phyloP scores from a whole-genome alignment of 768 basidiomycete species.

The Russula foetens region DNA sequence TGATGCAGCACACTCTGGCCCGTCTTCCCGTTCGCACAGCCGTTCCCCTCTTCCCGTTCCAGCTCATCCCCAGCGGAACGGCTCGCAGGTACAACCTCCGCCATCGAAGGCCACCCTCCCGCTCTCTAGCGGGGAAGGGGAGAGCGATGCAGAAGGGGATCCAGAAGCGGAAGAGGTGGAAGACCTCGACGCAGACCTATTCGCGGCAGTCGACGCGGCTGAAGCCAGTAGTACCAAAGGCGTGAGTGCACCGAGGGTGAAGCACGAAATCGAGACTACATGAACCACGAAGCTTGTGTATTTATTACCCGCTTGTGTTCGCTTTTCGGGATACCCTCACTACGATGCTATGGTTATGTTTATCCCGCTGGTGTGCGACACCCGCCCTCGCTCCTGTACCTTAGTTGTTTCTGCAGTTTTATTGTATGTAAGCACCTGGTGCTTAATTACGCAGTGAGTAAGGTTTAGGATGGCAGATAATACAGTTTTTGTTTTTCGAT shows the following conservation, averaged over 20 bases:
- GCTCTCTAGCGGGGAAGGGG: slow-evolving; percentile 27
- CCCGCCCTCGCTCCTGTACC: slow-evolving; percentile 1
- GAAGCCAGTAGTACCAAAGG: slow-evolving; percentile 26
- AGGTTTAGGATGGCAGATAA: not conserved
- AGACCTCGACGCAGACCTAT: slow-evolving; percentile 29
- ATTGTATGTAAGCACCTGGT: slow-evolving; percentile 1
- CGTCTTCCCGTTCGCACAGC: slow-evolving; percentile 13
- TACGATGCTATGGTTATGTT: not conserved
- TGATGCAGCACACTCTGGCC: slow-evolving; percentile 23
- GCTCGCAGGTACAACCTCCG: slow-evolving; percentile 7
- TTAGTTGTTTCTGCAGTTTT: slow-evolving; percentile 9
- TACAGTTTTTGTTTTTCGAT: too few species aligned
- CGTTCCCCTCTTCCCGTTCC: slow-evolving; percentile 8
- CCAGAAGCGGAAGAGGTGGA: slow-evolving; percentile 28
- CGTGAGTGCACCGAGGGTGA: slow-evolving; percentile 10
- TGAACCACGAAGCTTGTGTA: not conserved
- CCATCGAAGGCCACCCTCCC: slow-evolving; percentile 1
- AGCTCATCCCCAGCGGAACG: slow-evolving; percentile 9
- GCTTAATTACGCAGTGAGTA: not conserved
- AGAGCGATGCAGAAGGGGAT: slow-evolving; percentile 32
- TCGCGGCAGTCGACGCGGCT: slow-evolving; percentile 35
- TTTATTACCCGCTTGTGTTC: not conserved
- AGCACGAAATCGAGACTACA: slow-evolving; percentile 14
- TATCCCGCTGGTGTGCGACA: not conserved
- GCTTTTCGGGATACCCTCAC: slow-evolving; percentile 1